Evolutionary conservation across 768 basidiomycete species (phyloP).

Genomic region (Suillus lakei): DNA sequence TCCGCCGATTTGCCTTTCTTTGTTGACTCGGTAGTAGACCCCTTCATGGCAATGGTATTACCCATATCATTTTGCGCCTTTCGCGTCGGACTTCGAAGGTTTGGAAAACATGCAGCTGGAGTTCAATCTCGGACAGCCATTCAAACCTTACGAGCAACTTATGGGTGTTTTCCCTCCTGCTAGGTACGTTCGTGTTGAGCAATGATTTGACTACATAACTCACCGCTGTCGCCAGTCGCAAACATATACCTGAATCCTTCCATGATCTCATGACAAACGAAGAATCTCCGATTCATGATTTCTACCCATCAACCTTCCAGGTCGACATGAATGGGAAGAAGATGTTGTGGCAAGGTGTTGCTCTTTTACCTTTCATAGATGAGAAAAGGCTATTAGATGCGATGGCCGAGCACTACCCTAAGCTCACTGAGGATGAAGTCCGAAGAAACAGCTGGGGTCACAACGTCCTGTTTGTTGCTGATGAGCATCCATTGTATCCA

Average conservation of each 20-base stretch:
- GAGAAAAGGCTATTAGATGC: conserved; percentile 80
- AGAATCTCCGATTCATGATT: conserved; percentile 93
- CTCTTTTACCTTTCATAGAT: conserved; percentile 95
- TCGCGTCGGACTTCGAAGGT: conserved; percentile 91
- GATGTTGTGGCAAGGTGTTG: conserved; percentile 99
- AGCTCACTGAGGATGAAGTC: conserved; percentile 82
- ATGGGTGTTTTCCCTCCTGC: conserved; percentile 98
- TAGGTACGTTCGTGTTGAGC: conserved; percentile 52
- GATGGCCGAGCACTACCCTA: conserved; percentile 68
- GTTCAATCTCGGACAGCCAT: conserved; percentile 84
- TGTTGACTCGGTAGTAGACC: conserved; percentile 49
- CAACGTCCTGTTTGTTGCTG: conserved; percentile 80
- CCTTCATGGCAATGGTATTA: conserved; percentile 99
- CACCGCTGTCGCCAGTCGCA: conserved; percentile 55
- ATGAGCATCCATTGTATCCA: conserved; percentile 86
- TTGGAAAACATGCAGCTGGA: conserved; percentile 77
- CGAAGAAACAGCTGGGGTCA: conserved; percentile 85
- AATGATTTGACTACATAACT: conserved; percentile 2
- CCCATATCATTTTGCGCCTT: conserved; percentile 97
- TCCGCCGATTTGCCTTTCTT: conserved; percentile 6
- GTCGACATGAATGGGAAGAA: conserved; percentile 99
- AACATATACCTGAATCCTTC: conserved; percentile 87
- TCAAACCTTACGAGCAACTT: conserved; percentile 96
- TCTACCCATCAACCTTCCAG: conserved; percentile 90
- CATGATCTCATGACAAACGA: conserved; percentile 86